phyloP scores from a whole-genome alignment of 306 rosid genomes.

The Cyamopsis tetragonoloba region DNA sequence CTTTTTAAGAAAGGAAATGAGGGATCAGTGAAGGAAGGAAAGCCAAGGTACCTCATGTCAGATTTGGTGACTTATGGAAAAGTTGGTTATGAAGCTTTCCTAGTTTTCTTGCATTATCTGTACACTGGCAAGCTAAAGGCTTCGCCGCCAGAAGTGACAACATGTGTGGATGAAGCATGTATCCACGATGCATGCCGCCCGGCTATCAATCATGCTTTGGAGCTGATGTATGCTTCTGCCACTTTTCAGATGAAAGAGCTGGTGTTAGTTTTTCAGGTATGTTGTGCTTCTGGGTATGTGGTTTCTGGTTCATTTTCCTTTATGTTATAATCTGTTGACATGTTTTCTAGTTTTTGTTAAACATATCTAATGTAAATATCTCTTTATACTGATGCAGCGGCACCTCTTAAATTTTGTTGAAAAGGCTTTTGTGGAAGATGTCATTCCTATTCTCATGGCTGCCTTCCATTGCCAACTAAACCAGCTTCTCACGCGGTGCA shows the following conservation, averaged over 20 bases:
- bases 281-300: constrained; percentile 14
- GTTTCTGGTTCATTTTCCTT: neutral
- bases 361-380: constrained; percentile 20
- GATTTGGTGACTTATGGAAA: constrained; percentile 59
- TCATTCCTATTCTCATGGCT: constrained; percentile 65
- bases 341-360: neutral
- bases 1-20: constrained; percentile 60
- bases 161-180: constrained; percentile 75
- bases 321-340: neutral
- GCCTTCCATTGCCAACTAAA: constrained; percentile 60
- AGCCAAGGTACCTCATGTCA: constrained; percentile 64
- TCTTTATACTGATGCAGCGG: constrained; percentile 57
- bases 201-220: constrained; percentile 73
- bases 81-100: constrained; percentile 72
- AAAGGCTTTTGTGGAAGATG: constrained; percentile 85
- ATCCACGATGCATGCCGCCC: constrained; percentile 83
- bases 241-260: constrained; percentile 87
- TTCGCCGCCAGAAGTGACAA: constrained; percentile 70
- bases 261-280: constrained; percentile 76
- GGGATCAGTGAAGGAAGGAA: constrained; percentile 45
- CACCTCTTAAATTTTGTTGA: constrained; percentile 72
- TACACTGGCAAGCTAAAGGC: constrained; percentile 80
- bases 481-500: constrained; percentile 59
- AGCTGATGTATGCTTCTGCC: constrained; percentile 83
- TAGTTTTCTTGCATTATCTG: constrained; percentile 70